phyloP scores from a whole-genome alignment of 2,329 filamentous ascomycete species.

The Aspergillus niger region DNA sequence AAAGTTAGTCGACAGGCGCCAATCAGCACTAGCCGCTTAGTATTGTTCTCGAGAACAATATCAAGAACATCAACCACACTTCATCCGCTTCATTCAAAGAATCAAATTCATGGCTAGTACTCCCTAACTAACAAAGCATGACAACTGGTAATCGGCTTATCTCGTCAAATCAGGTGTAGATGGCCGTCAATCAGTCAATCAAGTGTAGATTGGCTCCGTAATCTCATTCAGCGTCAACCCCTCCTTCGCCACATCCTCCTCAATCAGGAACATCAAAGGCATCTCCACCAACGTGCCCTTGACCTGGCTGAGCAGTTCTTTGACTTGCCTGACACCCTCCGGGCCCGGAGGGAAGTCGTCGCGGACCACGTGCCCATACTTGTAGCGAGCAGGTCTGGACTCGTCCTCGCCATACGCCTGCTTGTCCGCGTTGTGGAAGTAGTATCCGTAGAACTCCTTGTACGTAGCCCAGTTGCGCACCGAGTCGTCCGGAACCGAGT shows the following conservation, averaged over 20 bases:
- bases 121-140: conserved; percentile 4
- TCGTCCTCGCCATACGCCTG: conserved; percentile 50
- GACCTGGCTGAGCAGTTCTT: conserved; percentile 67
- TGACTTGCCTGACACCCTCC: conserved; percentile 71
- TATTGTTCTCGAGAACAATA: conserved; percentile 27
- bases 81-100: background rate
- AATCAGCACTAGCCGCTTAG: conserved; percentile 6
- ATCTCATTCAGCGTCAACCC: conserved; percentile 71
- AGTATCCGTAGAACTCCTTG: conserved; percentile 64
- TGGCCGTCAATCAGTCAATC: conserved; percentile 14
- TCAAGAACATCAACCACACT: background rate
- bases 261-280: conserved; percentile 83
- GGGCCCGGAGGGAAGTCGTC: conserved; percentile 66
- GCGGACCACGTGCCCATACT: conserved; percentile 84
- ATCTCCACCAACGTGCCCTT: conserved; percentile 81
- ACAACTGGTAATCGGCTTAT: background rate
- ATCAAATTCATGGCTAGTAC: conserved; percentile 4
- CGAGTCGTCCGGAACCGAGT: conserved; percentile 61
- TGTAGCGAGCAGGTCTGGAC: conserved; percentile 58
- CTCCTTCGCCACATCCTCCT: conserved; percentile 82
- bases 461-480: conserved; percentile 64
- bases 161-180: conserved; percentile 62
- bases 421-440: conserved; percentile 52
- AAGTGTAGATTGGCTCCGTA: conserved; percentile 73
- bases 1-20: background rate